These are phyloP conservation scores for Annulohypoxylon nitens DNA, from an alignment of 495 filamentous ascomycete genomes.

Conservation along the genomic window DNA sequence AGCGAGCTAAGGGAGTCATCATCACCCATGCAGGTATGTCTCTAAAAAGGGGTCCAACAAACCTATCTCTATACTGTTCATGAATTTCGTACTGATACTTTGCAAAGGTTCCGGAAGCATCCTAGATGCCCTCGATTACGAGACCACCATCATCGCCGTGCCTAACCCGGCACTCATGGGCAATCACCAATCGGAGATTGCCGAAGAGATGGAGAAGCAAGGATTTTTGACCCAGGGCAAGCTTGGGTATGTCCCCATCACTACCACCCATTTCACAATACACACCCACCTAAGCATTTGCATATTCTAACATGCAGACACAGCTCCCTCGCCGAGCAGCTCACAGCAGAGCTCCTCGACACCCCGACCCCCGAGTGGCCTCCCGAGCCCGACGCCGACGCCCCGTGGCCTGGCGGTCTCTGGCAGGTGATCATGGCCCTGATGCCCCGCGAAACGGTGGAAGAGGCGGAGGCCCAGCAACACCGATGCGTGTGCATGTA, in stretches of 20 bases:
- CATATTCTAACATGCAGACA: conserved; percentile 13
- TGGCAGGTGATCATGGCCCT: conserved; percentile 45
- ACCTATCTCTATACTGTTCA: too few species aligned
- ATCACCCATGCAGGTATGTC: conserved; percentile 89
- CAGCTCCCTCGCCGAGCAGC: conserved; percentile 50
- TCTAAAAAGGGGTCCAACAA: too few species aligned
- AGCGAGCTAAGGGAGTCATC: conserved; percentile 67
- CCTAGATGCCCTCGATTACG: conserved; percentile 77
- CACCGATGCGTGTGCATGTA: background rate
- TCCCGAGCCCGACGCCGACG: conserved; percentile 39
- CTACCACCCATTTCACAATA: background rate
- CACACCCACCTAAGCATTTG: background rate
- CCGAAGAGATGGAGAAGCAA: conserved; percentile 74
- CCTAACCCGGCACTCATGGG: conserved; percentile 86
- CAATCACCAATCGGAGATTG: conserved; percentile 93
- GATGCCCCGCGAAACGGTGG: conserved; percentile 18
- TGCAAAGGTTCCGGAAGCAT: conserved; percentile 86
- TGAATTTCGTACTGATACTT: conserved; percentile 22
- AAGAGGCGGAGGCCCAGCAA: background rate
- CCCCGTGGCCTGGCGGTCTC: conserved; percentile 45
- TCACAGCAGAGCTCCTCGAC: conserved; percentile 39
- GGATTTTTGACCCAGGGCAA: conserved; percentile 77
- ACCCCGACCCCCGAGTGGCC: conserved; percentile 43
- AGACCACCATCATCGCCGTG: conserved; percentile 82
- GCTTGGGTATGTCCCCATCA: conserved; percentile 66